These are phyloP conservation scores for Keqinozyma sinolaborantium DNA, from an alignment of 1,139 yeast genomes.

Conservation along the genomic window DNA sequence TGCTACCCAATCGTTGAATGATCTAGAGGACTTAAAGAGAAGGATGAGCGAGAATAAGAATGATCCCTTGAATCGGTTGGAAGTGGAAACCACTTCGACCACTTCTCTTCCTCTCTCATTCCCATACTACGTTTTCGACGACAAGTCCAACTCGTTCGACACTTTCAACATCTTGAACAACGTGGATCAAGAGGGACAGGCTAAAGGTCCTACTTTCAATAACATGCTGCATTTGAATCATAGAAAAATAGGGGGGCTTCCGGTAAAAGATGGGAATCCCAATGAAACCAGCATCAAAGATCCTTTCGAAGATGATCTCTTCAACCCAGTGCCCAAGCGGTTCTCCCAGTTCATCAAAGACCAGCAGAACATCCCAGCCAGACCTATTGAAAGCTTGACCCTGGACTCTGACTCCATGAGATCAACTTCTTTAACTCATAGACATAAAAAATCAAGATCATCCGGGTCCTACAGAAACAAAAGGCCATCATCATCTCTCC, in stretches of 20 bases:
- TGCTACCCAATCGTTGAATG: slow-evolving; percentile 1
- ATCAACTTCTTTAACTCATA: background rate
- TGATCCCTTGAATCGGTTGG: slow-evolving; percentile 19
- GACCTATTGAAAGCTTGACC: background rate
- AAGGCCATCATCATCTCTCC: slow-evolving; percentile 2
- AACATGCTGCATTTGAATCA: slow-evolving; percentile 1
- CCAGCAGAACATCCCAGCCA: slow-evolving; percentile 19
- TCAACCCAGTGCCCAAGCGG: slow-evolving; percentile 38
- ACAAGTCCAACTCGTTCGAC: slow-evolving; percentile 25
- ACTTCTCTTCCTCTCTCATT: slow-evolving; percentile 30
- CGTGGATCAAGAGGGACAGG: slow-evolving; percentile 3
- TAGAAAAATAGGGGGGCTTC: slow-evolving; percentile 6
- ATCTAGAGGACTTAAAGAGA: background rate
- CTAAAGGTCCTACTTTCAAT: background rate
- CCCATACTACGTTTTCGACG: slow-evolving; percentile 30
- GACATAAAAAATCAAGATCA: slow-evolving; percentile 4
- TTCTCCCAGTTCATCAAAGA: slow-evolving; percentile 42
- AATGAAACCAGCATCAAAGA: slow-evolving; percentile 4
- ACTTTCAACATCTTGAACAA: slow-evolving; percentile 25
- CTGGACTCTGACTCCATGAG: background rate
- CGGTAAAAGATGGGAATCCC: slow-evolving; percentile 4
- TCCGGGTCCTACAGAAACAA: slow-evolving; percentile 1
- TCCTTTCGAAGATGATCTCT: slow-evolving; percentile 6
- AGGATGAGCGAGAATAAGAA: background rate
- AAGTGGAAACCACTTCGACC: slow-evolving; percentile 30